Conservation (phyloP, 371 early-diverging fungal species). For the Conidiobolus incongruus region DNA sequence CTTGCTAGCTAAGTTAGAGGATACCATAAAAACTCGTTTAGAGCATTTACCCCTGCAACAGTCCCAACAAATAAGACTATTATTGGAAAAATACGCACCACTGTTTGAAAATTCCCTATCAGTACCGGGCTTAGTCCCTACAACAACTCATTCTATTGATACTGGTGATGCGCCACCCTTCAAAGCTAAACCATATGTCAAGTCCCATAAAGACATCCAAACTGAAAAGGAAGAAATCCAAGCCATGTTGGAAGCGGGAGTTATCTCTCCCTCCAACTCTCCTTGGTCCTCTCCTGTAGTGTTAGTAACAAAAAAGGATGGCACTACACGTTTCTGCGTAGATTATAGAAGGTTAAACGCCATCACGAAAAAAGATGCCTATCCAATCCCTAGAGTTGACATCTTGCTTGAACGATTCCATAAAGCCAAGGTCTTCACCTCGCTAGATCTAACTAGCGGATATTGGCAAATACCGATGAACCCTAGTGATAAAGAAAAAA, state of each 20-base stretch:
- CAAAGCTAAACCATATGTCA: neutral
- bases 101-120: no score
- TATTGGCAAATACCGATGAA: slow-evolving; percentile 15
- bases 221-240: neutral
- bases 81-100: no score
- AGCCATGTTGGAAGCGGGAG: neutral
- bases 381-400: slow-evolving; percentile 15
- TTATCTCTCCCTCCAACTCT: slow-evolving; percentile 3
- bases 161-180: neutral
- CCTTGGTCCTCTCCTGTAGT: slow-evolving; percentile 9
- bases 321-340: slow-evolving; percentile 5
- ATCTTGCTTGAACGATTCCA: slow-evolving; percentile 10
- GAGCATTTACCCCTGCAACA: no score
- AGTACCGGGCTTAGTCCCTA: no score
- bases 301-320: slow-evolving; percentile 7
- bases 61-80: no score
- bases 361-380: slow-evolving; percentile 10
- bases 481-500: slow-evolving; percentile 11
- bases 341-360: slow-evolving; percentile 11
- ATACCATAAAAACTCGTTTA: no score
- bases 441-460: slow-evolving; percentile 13
- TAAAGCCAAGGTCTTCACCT: slow-evolving; percentile 8
- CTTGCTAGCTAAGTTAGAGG: no score
- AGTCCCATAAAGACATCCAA: neutral
- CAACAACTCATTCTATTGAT: neutral